phyloP scores from a whole-genome alignment of 2,329 filamentous ascomycete species.

The Coleophoma cylindrospora region DNA sequence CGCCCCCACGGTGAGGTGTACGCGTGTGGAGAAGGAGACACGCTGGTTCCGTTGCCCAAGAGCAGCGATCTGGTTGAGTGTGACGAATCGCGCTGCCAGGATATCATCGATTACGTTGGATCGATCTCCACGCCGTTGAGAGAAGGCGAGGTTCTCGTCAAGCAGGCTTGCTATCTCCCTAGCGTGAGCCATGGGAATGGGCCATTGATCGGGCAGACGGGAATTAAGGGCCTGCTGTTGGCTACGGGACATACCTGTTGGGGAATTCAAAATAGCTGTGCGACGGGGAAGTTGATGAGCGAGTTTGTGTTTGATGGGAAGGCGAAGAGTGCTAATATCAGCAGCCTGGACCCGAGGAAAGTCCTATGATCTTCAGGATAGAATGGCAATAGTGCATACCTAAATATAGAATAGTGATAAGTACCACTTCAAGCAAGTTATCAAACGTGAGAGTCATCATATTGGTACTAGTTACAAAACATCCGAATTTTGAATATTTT shows the following conservation, averaged over 20 bases:
- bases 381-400: background rate
- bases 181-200: conserved; percentile 42
- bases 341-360: conserved; percentile 61
- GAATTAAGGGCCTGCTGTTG: conserved; percentile 68
- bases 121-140: conserved; percentile 62
- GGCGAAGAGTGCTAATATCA: conserved; percentile 62
- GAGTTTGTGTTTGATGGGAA: conserved; percentile 72
- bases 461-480: too few species aligned
- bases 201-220: conserved; percentile 74
- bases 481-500: too few species aligned
- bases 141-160: conserved; percentile 62
- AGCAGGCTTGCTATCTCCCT: conserved; percentile 92
- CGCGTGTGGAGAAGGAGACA: conserved; percentile 86
- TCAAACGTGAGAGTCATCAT: too few species aligned
- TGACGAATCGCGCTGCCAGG: conserved; percentile 74
- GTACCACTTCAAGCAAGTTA: too few species aligned
- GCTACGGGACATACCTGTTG: conserved; percentile 94
- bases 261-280: conserved; percentile 96
- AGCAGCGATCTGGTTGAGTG: conserved; percentile 71
- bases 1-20: conserved; percentile 87
- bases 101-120: conserved; percentile 74
- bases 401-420: background rate
- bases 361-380: conserved; percentile 28
- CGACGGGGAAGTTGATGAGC: conserved; percentile 75
- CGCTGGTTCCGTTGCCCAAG: conserved; percentile 65